These are phyloP conservation scores for Alliaria petiolata DNA, from an alignment of 345 rosid genomes.

Conservation along the genomic window DNA sequence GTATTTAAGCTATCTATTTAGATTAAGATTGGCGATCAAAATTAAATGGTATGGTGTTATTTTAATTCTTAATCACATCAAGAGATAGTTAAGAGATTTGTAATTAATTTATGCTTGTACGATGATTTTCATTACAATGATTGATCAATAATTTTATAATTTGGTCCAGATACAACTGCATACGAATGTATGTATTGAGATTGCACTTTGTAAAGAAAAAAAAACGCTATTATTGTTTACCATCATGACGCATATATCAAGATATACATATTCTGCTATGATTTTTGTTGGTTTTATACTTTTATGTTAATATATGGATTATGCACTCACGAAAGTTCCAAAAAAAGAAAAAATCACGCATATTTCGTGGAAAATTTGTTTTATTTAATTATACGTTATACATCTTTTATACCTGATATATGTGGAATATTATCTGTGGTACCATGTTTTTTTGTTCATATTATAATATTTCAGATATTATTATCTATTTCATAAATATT, in stretches of 20 bases:
- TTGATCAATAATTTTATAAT: conserved; percentile 10
- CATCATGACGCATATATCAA: conserved; percentile 13
- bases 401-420: background rate
- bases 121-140: conserved; percentile 19
- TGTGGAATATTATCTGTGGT: too few species aligned
- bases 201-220: background rate
- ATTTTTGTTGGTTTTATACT: background rate
- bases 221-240: conserved; percentile 13
- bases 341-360: too few species aligned
- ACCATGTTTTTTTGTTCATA: too few species aligned
- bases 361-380: background rate
- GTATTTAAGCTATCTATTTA: too few species aligned
- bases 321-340: too few species aligned
- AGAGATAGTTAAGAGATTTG: background rate
- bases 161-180: conserved; percentile 25
- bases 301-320: background rate
- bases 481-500: background rate
- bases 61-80: too few species aligned
- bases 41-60: too few species aligned
- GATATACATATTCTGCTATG: background rate
- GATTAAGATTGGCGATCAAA: conserved; percentile 1
- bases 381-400: background rate
- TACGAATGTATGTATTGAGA: conserved; percentile 16
- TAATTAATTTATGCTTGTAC: conserved; percentile 4
- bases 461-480: background rate